Evolutionary conservation across 1,284 basidiomycete species (phyloP).

Genomic region (Cutaneotrichosporon dermatis): DNA sequence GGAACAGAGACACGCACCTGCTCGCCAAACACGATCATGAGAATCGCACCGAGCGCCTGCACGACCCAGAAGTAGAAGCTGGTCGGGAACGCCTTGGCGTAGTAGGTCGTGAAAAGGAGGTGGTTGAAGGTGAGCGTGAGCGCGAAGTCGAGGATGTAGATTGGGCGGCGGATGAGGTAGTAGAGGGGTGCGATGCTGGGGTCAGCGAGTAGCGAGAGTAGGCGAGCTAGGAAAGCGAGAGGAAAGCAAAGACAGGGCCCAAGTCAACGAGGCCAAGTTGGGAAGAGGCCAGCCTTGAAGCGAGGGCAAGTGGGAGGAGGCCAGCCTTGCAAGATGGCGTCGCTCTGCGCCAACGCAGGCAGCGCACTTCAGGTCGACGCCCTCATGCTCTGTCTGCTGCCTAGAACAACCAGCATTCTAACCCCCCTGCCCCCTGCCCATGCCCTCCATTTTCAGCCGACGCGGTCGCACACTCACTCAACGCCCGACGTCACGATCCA

Average conservation of each 20-base stretch:
- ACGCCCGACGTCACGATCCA: conserved; percentile 74
- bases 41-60: conserved; percentile 63
- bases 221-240: too few species aligned
- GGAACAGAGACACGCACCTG: conserved; percentile 52
- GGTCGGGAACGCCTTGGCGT: conserved; percentile 77
- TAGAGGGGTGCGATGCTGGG: conserved; percentile 81
- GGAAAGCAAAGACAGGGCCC: neutral
- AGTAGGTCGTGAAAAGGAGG: conserved; percentile 85
- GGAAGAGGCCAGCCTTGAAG: too few species aligned
- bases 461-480: conserved; percentile 59
- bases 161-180: conserved; percentile 78
- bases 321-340: too few species aligned
- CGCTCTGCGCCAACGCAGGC: too few species aligned
- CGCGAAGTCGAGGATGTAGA: conserved; percentile 89
- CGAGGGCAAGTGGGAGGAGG: too few species aligned
- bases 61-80: conserved; percentile 86
- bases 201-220: neutral
- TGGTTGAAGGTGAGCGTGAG: conserved; percentile 86
- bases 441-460: neutral
- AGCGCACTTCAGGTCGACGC: too few species aligned
- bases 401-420: neutral
- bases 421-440: neutral
- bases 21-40: conserved; percentile 78
- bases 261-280: too few species aligned
- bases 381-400: too few species aligned